Conservation (phyloP, 257 asterid genomes). For the Solanum bukasovii region DNA sequence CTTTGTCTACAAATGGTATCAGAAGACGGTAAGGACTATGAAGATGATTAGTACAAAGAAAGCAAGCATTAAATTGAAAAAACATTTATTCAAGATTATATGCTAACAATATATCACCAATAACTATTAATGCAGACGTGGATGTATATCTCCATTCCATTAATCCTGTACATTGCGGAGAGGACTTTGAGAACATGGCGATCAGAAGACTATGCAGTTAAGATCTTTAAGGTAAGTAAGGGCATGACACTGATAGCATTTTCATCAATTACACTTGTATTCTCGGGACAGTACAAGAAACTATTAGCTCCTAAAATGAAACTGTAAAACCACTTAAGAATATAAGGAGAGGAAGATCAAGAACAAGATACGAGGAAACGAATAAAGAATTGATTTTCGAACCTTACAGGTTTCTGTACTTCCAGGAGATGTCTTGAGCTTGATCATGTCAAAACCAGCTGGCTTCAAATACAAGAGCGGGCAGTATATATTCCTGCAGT, state of each 20-base stretch:
- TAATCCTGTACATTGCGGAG: slow-evolving; percentile 63
- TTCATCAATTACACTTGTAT: neutral
- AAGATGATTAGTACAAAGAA: neutral
- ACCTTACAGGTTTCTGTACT: slow-evolving; percentile 68
- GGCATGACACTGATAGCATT: neutral
- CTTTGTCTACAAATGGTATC: slow-evolving; percentile 68
- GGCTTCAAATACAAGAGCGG: slow-evolving; percentile 87
- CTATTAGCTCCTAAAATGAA: neutral
- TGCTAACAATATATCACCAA: neutral
- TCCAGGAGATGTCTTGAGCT: slow-evolving; percentile 87
- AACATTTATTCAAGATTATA: neutral
- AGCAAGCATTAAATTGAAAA: neutral
- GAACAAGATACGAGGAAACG: neutral
- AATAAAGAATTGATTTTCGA: slow-evolving; percentile 1
- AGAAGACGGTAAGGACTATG: slow-evolving; percentile 46
- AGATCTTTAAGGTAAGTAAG: slow-evolving; percentile 59
- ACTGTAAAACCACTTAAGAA: neutral
- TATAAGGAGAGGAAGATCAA: neutral
- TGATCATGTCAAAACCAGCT: slow-evolving; percentile 72
- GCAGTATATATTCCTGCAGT: slow-evolving; percentile 66
- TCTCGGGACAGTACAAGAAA: neutral
- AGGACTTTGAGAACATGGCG: slow-evolving; percentile 67
- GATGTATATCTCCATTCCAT: slow-evolving; percentile 79
- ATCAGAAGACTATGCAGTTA: slow-evolving; percentile 64
- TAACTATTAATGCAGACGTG: slow-evolving; percentile 47